A percentile compares a stretch with the other conserved stretches of the same genome.
phyloP scores from a whole-genome alignment of 345 rosid species.

The Bruguiera gymnorhiza region DNA sequence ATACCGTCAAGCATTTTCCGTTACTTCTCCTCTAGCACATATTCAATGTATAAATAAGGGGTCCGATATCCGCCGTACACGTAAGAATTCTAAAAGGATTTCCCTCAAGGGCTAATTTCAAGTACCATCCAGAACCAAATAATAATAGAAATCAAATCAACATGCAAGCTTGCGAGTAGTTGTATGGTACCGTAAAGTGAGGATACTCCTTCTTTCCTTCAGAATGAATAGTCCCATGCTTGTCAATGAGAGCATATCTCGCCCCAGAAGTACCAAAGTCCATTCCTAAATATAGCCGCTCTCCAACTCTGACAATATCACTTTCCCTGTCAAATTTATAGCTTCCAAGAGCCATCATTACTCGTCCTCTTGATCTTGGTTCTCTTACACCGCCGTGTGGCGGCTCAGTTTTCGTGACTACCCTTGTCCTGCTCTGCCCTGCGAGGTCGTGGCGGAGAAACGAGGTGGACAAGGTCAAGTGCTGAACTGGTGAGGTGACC shows the following conservation, averaged over 20 bases:
- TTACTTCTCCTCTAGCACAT: no score
- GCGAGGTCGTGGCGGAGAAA: conserved; percentile 1
- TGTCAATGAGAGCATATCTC: conserved; percentile 68
- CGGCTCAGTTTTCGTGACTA: conserved; percentile 11
- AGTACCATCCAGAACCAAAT: neutral
- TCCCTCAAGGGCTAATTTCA: no score
- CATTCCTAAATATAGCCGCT: conserved; percentile 74
- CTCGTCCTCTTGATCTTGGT: conserved; percentile 17
- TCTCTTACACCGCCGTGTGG: neutral
- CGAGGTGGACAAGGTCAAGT: neutral
- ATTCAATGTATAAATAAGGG: no score
- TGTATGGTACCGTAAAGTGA: conserved; percentile 37
- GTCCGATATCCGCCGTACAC: no score
- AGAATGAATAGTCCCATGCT: conserved; percentile 49
- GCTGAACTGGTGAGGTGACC: conserved; percentile 2
- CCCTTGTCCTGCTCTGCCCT: conserved; percentile 34
- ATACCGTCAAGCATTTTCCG: no score
- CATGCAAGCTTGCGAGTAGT: neutral
- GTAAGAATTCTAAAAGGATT: no score
- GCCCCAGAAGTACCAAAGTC: conserved; percentile 98
- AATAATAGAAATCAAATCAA: neutral
- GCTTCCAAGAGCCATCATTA: conserved; percentile 30
- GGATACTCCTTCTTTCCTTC: conserved; percentile 77
- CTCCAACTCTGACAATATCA: conserved; percentile 20
- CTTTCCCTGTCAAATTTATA: conserved; percentile 20